These are phyloP conservation scores for Citrullus colocynthis DNA, from an alignment of 306 rosid species.

Conservation along the genomic window DNA sequence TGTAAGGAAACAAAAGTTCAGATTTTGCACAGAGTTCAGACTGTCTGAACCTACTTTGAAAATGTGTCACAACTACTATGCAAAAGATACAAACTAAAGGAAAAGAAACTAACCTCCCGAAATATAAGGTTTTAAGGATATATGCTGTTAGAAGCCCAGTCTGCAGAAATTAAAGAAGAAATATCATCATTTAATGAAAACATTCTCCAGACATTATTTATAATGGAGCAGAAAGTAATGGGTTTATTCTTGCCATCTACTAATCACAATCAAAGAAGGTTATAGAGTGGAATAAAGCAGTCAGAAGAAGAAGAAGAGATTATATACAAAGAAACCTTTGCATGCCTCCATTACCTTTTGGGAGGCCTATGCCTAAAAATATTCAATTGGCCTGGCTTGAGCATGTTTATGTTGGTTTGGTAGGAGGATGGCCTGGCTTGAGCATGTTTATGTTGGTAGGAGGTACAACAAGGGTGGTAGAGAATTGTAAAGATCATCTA, in stretches of 20 bases:
- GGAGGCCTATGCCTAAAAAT: neutral
- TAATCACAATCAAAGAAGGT: neutral
- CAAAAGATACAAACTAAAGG: neutral
- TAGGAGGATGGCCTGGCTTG: neutral
- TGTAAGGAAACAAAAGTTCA: conserved; percentile 20
- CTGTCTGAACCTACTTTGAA: neutral
- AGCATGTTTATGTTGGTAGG: neutral
- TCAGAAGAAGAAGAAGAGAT: neutral
- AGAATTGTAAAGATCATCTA: neutral
- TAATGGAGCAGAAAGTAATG: neutral
- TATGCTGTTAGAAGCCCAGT: conserved; percentile 68
- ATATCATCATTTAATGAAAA: neutral
- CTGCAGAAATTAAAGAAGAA: conserved; percentile 20
- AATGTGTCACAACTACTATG: neutral
- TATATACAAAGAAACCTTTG: neutral
- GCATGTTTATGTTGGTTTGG: neutral
- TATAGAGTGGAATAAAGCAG: neutral
- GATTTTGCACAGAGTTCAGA: neutral
- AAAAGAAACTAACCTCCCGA: conserved; percentile 42
- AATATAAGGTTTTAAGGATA: conserved; percentile 50
- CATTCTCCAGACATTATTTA: neutral
- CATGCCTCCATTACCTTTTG: too few species aligned
- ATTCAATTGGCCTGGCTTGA: neutral
- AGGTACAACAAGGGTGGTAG: neutral
- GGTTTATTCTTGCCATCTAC: neutral